Conservation (phyloP, 257 asterid species). For the Hygrophila difformis region DNA sequence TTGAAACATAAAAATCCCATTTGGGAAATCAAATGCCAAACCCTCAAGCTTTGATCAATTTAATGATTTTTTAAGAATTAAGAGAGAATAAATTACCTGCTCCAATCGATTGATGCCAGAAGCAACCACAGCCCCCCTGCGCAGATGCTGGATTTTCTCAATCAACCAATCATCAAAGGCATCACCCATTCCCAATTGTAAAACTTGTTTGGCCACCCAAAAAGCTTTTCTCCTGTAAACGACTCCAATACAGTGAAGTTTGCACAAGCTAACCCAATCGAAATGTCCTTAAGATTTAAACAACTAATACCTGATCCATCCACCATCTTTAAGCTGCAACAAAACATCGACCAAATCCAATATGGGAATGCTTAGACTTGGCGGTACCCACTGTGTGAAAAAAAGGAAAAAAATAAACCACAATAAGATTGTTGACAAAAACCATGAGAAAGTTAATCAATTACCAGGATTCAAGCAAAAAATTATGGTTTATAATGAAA, state of each 20-base stretch:
- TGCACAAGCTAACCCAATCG: conserved; percentile 13
- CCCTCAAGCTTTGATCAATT: conserved; percentile 5
- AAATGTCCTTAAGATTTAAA: conserved; percentile 14
- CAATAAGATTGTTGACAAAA: neutral
- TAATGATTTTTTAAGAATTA: conserved; percentile 2
- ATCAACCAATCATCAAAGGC: conserved; percentile 99
- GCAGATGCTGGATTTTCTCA: conserved; percentile 78
- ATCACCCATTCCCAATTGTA: conserved; percentile 99
- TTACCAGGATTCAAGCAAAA: conserved; percentile 6
- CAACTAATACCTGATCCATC: conserved; percentile 84
- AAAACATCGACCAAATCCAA: conserved; percentile 81
- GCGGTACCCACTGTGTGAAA: conserved; percentile 91
- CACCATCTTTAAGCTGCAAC: conserved; percentile 96
- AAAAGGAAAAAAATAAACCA: conserved; percentile 9
- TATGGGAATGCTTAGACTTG: conserved; percentile 73
- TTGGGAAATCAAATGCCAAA: conserved; percentile 5
- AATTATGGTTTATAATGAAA: conserved; percentile 5
- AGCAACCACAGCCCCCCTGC: conserved; percentile 86
- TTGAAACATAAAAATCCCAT: neutral
- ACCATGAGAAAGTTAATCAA: neutral
- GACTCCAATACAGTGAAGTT: conserved; percentile 16
- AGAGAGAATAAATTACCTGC: conserved; percentile 45
- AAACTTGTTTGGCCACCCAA: conserved; percentile 96
- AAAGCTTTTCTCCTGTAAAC: conserved; percentile 83
- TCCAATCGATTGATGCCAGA: conserved; percentile 76